These are phyloP conservation scores for Evernia prunastri DNA, from an alignment of 495 filamentous ascomycete genomes.

Conservation along the genomic window DNA sequence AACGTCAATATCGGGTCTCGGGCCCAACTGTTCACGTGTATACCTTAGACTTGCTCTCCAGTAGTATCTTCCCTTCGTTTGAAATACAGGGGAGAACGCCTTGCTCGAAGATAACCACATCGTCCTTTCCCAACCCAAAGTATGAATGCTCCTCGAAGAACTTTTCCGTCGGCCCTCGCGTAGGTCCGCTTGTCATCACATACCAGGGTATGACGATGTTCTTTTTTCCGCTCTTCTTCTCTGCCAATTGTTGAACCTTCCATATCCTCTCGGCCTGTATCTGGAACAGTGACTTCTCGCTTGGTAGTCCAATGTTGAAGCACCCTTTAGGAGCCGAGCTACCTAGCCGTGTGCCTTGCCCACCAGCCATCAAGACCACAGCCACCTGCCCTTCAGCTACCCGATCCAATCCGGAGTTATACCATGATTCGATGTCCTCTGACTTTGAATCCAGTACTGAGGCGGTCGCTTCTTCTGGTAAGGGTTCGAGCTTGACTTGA, in stretches of 20 bases:
- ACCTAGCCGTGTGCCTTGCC: slow-evolving; percentile 89
- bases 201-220: slow-evolving; percentile 89
- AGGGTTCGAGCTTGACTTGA: slow-evolving; percentile 68
- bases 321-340: slow-evolving; percentile 95
- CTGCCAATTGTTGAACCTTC: slow-evolving; percentile 79
- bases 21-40: slow-evolving; percentile 1
- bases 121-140: slow-evolving; percentile 79
- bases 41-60: slow-evolving; percentile 84
- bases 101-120: slow-evolving; percentile 93
- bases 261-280: slow-evolving; percentile 90
- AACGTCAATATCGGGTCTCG: background rate
- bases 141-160: slow-evolving; percentile 87
- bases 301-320: slow-evolving; percentile 90
- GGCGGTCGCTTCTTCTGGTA: slow-evolving; percentile 81
- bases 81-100: slow-evolving; percentile 94
- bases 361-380: slow-evolving; percentile 94
- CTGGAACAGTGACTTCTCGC: slow-evolving; percentile 91
- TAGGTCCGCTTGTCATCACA: slow-evolving; percentile 99
- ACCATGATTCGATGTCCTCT: slow-evolving; percentile 77
- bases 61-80: slow-evolving; percentile 93
- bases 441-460: slow-evolving; percentile 86
- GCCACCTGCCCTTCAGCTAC: slow-evolving; percentile 87
- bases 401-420: slow-evolving; percentile 72
- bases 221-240: slow-evolving; percentile 57
- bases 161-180: slow-evolving; percentile 78